Base-by-base conservation (phyloP, 441 rosid genomes). In the Erodium texanum region DNA sequence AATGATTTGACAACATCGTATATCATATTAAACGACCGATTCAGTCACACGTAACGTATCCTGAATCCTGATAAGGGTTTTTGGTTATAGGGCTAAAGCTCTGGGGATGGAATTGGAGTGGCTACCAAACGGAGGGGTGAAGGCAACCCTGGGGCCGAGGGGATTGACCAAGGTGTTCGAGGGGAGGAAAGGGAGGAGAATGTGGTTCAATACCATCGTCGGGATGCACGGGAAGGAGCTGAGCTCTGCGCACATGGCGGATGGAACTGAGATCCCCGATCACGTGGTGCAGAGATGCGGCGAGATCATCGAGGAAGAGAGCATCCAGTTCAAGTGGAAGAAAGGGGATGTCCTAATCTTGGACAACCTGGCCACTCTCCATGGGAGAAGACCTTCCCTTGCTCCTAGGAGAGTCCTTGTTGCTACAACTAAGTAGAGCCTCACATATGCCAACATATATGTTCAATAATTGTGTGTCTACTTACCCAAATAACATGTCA, bases 261-360 rank as follows among this genome's bases (percentile, higher is more conserved):
- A 87, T 8, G 93, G 90, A 52, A 79, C 85, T 1, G 85, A 83
- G 73, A 68, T 85, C 70, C 81, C 87, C 0, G 76, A 68, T 2
- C 15, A 82, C 1, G 76, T 84, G 6, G 89, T 80, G 63, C 83
- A 80, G 77, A 82, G 90, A 66, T 80, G 89, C 16, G 83, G 23
- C 32, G 82, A 85, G 76, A 83, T 87, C 71, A 81, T 87, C 16
- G 90, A 87, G 56, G 90, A 87, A 66, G 93, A 87, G 74, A 85
- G 87, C 79, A 87, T 87, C 24, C 85, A 87, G 43, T 85, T 87
- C 82, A 79, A 85, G 72, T 85, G 90, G 93, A 78, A 83, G 75
- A 82, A 79, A 76, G 89, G 93, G 0, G 89, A 87, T 64, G 86
- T 87, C 12, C 84, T 83, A 64, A 78, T 87, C 78, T 70, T 86